Base-by-base conservation (phyloP, 164 flowering plant genomes). In the Nymphaea thermarum region DNA sequence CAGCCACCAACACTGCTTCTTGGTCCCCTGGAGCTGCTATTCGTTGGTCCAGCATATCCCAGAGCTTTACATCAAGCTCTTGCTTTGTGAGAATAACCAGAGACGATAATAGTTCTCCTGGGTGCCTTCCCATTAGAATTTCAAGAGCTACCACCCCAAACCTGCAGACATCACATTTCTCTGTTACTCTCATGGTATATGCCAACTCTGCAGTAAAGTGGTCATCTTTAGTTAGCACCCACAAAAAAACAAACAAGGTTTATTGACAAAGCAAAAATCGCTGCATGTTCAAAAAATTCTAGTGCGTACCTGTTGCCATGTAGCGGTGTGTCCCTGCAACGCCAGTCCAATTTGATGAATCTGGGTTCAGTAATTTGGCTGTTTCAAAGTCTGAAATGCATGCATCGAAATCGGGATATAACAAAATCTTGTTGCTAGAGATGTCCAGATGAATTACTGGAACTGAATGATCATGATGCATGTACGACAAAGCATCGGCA, bases 231-330 rank as follows among this genome's bases (percentile, higher is more conserved):
- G 7, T 7, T 47, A 6, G 55, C 7, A 4, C 55, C 7, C 55
- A 4, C 5, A 7, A 47, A 14, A 47, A 47, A 47, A 25, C 55
- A 47, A 14, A 14, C 55, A 47, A 47, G 7, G 55, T 47, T 47
- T 47, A 3, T 6, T 47, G 12, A 14, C 12, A 25, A 25, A 25
- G 36, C 36, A 47, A 47, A 7, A 47, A 25, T 3, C 7, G 11
- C 36, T 25, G 36, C 36, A 25, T 25, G 36, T 0, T 25, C 36
- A 25, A 25, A 25, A 25, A 25, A 25, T 25, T 25, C 36, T 25
- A 25, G 55, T 47, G 12, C 55, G 55, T 80, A 91, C 97, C 97
- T 80, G 97, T 96, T 69, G 97, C 87, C 55, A 91, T 87, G 69
- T 85, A 91, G 7, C 96, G 93, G 43, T 81, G 64, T 2, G 96